phyloP scores from a whole-genome alignment of 1,284 basidiomycete species.

The Retiboletus flavoniger region DNA sequence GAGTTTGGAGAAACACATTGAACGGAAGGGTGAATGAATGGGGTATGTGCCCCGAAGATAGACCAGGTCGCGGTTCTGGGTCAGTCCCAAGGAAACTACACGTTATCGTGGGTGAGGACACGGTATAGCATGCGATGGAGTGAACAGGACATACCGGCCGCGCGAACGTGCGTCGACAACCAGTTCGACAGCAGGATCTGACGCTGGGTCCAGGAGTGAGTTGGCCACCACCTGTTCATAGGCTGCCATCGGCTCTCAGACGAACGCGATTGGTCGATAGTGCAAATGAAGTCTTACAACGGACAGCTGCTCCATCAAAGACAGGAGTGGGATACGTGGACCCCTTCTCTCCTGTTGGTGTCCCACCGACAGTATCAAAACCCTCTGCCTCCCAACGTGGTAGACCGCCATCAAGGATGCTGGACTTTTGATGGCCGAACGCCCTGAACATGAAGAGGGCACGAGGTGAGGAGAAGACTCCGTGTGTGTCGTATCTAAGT shows the following conservation, averaged over 20 bases:
- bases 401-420: conserved; percentile 86
- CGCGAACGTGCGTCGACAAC: conserved; percentile 86
- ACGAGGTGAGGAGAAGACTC: conserved; percentile 87
- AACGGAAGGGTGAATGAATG: conserved; percentile 86
- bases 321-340: conserved; percentile 55
- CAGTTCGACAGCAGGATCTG: conserved; percentile 55
- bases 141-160: conserved; percentile 56
- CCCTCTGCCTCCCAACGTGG: conserved; percentile 81
- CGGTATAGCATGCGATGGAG: conserved; percentile 1
- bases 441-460: conserved; percentile 91
- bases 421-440: conserved; percentile 83
- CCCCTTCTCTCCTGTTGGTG: conserved; percentile 29
- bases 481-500: conserved; percentile 79
- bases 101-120: conserved; percentile 12
- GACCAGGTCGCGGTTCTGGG: conserved; percentile 86
- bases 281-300: conserved; percentile 50
- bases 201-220: conserved; percentile 47
- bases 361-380: conserved; percentile 56
- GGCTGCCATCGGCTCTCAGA: conserved; percentile 43
- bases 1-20: conserved; percentile 65
- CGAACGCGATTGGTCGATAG: conserved; percentile 18
- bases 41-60: conserved; percentile 94
- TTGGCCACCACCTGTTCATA: conserved; percentile 86
- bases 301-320: conserved; percentile 50
- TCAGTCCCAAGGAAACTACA: conserved; percentile 74